Evolutionary conservation across 148 eudicot species (phyloP), one percentile per base, ranked within the genome.

Genomic region (Silene conica): DNA sequence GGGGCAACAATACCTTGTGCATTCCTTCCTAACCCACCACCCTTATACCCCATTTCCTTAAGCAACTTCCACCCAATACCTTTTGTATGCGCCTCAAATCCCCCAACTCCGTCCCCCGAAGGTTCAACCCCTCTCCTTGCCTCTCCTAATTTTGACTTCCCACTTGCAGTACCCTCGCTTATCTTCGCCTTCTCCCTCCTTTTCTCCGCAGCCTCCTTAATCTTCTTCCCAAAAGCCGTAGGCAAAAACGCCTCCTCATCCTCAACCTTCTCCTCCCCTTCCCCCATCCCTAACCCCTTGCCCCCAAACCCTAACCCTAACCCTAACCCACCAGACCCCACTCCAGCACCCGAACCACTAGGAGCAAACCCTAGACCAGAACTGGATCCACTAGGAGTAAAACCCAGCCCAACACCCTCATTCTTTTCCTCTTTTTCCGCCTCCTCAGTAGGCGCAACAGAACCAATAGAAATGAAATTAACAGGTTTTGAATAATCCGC

Each of bases 21-120:
- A 48, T 91, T 88, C 81, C 87, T 91, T 26, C 98, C 97, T 26
- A 93, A 85, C 7, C 98, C 98, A 50, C 90, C 97, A 43, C 95
- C 97, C 74, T 76, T 86, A 55, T 93, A 91, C 26, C 97, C 98
- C 97, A 91, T 89, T 75, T 85, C 86, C 77, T 85, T 87, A 19
- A 93, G 80, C 81, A 93, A 77, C 74, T 82, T 91, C 84, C 80
- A n/a, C 71, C 91, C 98, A 38, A 93, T 86, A 28, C 96, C 98
- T 76, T 89, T 93, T 0, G 92, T 93, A 63, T 87, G 92, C 79
- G 79, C 87, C 84, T 90, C 98, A 60, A 90, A 92, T 5, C 54
- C 34, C 69, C 93, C 94, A 3, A 86, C 88, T 18, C 72, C 65
- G n/a, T 38, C 79, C 21, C 76, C 79, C 70, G 58, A 16, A 12